Percentiles rank a stretch among this genome's conserved stretches.
Evolutionary conservation across 768 basidiomycete species (phyloP).

Genomic region (Suillus cothurnatus): DNA sequence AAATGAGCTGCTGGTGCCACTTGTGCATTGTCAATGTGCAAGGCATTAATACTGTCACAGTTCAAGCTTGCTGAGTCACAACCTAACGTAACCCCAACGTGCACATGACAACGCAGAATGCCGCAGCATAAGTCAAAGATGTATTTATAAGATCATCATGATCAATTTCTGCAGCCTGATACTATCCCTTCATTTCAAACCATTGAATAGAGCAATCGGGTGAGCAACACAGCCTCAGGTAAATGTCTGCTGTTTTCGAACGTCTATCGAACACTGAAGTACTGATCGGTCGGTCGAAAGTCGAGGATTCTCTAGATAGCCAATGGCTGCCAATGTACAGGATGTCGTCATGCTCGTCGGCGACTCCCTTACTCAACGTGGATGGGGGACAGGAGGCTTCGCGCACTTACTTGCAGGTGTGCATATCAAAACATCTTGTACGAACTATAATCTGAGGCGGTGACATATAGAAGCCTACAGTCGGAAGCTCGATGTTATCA

Average conservation of each 20-base stretch:
- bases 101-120: too few relatives aligned
- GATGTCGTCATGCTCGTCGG: slow-evolving; percentile 78
- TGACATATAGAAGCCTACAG: slow-evolving; percentile 63
- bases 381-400: slow-evolving; percentile 64
- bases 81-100: too few relatives aligned
- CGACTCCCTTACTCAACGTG: slow-evolving; percentile 78
- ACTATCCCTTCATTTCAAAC: slow-evolving; percentile 5
- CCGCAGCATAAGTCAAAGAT: too few relatives aligned
- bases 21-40: too few relatives aligned
- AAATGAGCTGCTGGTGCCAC: too few relatives aligned
- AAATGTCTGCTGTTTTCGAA: not conserved
- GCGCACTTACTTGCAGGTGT: slow-evolving; percentile 60
- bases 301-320: not conserved
- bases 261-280: not conserved
- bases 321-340: slow-evolving; percentile 60
- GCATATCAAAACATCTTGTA: slow-evolving; percentile 4
- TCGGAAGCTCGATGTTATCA: slow-evolving; percentile 83
- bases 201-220: not conserved
- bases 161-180: not conserved
- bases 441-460: slow-evolving; percentile 3
- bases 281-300: not conserved
- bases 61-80: too few relatives aligned
- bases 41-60: too few relatives aligned
- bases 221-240: not conserved
- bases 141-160: not conserved